Evolutionary conservation across 495 filamentous ascomycete genomes (phyloP), one percentile per base, ranked within the genome.

Genomic region (Neurospora sp.): DNA sequence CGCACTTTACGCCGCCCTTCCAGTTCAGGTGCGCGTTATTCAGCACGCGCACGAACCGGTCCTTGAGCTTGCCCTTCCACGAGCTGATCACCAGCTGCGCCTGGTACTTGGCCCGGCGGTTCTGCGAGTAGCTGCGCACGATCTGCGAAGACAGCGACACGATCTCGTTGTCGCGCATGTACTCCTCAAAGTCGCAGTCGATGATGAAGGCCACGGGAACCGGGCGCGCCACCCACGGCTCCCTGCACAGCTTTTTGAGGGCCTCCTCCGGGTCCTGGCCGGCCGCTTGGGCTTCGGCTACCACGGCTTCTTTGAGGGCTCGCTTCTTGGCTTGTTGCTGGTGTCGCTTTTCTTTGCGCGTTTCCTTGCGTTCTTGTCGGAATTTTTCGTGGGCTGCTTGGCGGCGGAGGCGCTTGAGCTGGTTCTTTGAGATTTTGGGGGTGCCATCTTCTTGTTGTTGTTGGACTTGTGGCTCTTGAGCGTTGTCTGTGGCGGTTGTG

Each of bases 121-220:
- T 97, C 76, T 96, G 91, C 5, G 94, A 94, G 83, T 99, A 98
- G 75, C 87, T 89, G 27, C 96, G 85, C 3, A 93, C 96, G 71
- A 99, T 81, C 81, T 99, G 96, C 37, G 87, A 87, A 3, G 86
- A 88, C 11, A 99, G 86, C 3, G 94, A 97, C 9, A 92, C 89
- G 20, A 93, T 84, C 78, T 99, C 96, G 70, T 91, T 89, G 0
- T 92, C 89, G 38, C 83, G 84, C 96, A 99, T 99, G 76, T 95
- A 84, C 12, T 92, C 87, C 75, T 99, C 93, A 75, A 95, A 99
- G 74, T 92, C 89, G 80, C 96, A 98, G 80, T 99, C 96, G 75
- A 99, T 81, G 44, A 99, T 83, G 75, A 98, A 77, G 0, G 93
- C 87, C 8, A 98, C 81, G 3, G 95, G 94, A 8, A 94, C 82